Evolutionary conservation across 208 protist genomes (phyloP), one percentile per base, ranked within the genome.

Genomic region (Trypanosoma boissoni): DNA sequence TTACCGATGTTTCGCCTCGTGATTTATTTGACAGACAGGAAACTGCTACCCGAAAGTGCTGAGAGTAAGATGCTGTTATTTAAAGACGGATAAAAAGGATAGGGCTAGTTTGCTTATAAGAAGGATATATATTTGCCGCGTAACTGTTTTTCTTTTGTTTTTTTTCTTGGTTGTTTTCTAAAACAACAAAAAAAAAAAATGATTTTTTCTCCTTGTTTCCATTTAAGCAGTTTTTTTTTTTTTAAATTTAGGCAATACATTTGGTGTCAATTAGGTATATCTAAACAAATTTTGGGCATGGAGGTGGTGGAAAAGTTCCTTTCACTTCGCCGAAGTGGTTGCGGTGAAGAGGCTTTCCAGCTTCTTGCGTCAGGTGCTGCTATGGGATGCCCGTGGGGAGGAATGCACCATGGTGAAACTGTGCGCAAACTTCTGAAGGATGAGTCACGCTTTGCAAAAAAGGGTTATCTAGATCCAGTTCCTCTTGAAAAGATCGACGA

Each of bases 241-340:
- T 27, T 63, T 72, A 42, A 3, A 44, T 14, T 42, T 32, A 12
- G 3, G 14, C 28, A 24, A 31, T 3, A 55, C 0, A 9, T 62
- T 55, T 62, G 37, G 23, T 68, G 28, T 34, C 32, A 21, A 2
- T 44, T 61, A 20, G 6, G 12, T 39, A 36, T 59, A 39, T 21
- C 16, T 4, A 50, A 21, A 43, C 26, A 52, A 16, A 26, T 55
- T 51, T 50, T 39, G 46, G 29, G 24, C 9, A 92, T 92, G 88
- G 80, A 92, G 43, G 75, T 88, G 6, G 79, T 95, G 2, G 80
- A 93, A 45, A 56, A 89, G 51, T 95, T 95, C 65, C 64, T 95
- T 39, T 61, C 63, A 8, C 64, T 91, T 0, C 80, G 89, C 37
- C 69, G 86, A 14, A 65, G 82, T 5, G 89, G 89, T 32, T 63